Evolutionary conservation across 164 flowering plant genomes (phyloP).

Genomic region (grape (Vitis vinifera)): DNA sequence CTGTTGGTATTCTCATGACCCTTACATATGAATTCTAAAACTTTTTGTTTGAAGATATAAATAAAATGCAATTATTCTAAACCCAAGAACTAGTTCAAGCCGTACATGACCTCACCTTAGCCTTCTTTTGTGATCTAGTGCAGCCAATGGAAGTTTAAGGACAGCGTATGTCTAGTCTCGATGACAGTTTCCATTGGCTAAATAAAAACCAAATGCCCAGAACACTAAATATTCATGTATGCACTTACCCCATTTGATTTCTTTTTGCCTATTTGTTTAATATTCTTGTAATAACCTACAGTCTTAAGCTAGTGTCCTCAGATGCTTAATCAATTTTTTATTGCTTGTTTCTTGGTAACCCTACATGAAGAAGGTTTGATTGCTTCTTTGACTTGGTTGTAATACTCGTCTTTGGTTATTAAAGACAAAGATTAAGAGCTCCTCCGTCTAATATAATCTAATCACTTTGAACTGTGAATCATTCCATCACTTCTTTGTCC

Average conservation of each 20-base stretch:
- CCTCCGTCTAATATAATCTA: neutral
- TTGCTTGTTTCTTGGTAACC: slow-evolving; percentile 18
- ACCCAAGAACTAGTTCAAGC: neutral
- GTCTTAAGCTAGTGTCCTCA: neutral
- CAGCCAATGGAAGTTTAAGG: slow-evolving; percentile 10
- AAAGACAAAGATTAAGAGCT: too few species aligned
- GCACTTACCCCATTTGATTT: slow-evolving; percentile 2
- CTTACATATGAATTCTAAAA: neutral
- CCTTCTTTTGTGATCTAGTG: slow-evolving; percentile 5
- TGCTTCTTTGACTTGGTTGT: neutral
- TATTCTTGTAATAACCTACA: slow-evolving; percentile 7
- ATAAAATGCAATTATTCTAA: too few species aligned
- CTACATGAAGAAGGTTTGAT: slow-evolving; percentile 11
- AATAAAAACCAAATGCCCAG: neutral
- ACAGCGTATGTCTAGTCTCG: slow-evolving; percentile 2
- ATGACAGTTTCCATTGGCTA: slow-evolving; percentile 12
- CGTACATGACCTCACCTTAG: slow-evolving; percentile 12
- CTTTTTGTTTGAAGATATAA: neutral
- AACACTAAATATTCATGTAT: neutral
- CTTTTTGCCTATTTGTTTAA: neutral
- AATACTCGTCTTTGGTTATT: neutral
- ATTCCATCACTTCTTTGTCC: slow-evolving; percentile 5
- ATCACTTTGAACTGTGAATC: slow-evolving; percentile 5
- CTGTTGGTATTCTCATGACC: neutral
- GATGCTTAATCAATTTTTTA: slow-evolving; percentile 16